These are phyloP conservation scores for Prunus mongolica DNA, from an alignment of 306 rosid species.

Conservation along the genomic window DNA sequence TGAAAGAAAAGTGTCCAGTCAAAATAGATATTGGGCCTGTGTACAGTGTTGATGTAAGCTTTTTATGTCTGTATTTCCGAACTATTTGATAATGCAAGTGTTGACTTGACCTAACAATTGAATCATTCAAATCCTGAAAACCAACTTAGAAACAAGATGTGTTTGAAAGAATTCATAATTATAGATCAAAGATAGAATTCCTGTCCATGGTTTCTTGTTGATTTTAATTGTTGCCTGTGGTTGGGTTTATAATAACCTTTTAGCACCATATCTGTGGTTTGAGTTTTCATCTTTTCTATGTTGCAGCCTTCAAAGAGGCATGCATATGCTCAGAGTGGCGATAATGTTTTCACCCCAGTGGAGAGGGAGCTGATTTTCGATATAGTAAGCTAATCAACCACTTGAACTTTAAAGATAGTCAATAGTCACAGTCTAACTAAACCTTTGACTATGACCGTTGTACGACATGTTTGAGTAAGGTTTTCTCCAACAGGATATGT, in stretches of 20 bases:
- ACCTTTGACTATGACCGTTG: background rate
- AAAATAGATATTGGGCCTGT: slow-evolving; percentile 90
- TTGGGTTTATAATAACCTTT: background rate
- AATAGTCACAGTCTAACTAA: background rate
- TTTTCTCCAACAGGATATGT: slow-evolving; percentile 59
- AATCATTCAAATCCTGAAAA: background rate
- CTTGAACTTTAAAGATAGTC: slow-evolving; percentile 5
- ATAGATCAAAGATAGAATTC: background rate
- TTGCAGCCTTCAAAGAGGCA: slow-evolving; percentile 82
- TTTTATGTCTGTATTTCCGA: background rate
- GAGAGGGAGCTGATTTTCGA: slow-evolving; percentile 92
- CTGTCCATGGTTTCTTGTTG: background rate
- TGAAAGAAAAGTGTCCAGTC: slow-evolving; percentile 68
- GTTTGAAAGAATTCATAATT: background rate
- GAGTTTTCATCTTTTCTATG: slow-evolving; percentile 3
- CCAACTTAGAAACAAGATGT: background rate
- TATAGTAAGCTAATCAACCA: slow-evolving; percentile 53
- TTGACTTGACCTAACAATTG: background rate
- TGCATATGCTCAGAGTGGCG: slow-evolving; percentile 75
- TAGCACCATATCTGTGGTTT: background rate
- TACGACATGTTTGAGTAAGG: background rate
- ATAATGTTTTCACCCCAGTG: slow-evolving; percentile 69
- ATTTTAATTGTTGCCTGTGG: background rate
- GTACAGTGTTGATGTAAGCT: slow-evolving; percentile 76
- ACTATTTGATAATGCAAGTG: background rate